Base-by-base conservation (phyloP, 2,329 filamentous ascomycete species). In the Fusarium circinatum region DNA sequence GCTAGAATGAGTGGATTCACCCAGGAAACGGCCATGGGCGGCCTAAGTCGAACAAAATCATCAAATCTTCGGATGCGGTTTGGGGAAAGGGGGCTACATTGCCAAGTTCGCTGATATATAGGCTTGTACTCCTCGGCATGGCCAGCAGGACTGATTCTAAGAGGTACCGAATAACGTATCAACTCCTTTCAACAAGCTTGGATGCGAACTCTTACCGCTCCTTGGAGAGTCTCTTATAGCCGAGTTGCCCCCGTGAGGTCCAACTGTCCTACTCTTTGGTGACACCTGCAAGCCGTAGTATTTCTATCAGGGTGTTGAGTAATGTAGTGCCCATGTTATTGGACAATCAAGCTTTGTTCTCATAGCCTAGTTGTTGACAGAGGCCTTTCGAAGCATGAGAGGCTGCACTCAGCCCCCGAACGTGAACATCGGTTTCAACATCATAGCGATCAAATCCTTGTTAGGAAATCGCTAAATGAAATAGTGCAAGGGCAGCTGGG, bases 11-110 rank as follows among this genome's bases (percentile, higher is more conserved):
- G 32, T 14, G 17, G 6, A 22, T 28, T 17, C 5, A 42, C 15
- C 6, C 22, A 42, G 3, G 9, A 11, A 20, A 20, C 1, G 9
- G 7, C 11, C 15, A 8, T 24, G 11, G n/a, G 6, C 0, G n/a
- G 7, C 1, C 10, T 0, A 17, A 13, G 13, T 54, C 18, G 14
- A 36, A 28, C 32, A 38, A 17, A 15, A 26, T 22, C 18, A 26
- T n/a, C 32, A 5, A 54, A 9, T 28, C 13, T 26, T 38, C 32
- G 32, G 10, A 20, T 20, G 5, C 4, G 15, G 17, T 36, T 36
- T 26, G 9, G 2, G n/a, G 24, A 22, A 38, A 54, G 5, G 32
- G 13, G 14, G 10, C 11, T 14, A 30, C 9, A 54, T 22, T 28
- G 18, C 5, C 5, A 28, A 26, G 5, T 4, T 54, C 24, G n/a